Conservation (phyloP, 306 rosid species). For the Dalbergia cultrata region DNA sequence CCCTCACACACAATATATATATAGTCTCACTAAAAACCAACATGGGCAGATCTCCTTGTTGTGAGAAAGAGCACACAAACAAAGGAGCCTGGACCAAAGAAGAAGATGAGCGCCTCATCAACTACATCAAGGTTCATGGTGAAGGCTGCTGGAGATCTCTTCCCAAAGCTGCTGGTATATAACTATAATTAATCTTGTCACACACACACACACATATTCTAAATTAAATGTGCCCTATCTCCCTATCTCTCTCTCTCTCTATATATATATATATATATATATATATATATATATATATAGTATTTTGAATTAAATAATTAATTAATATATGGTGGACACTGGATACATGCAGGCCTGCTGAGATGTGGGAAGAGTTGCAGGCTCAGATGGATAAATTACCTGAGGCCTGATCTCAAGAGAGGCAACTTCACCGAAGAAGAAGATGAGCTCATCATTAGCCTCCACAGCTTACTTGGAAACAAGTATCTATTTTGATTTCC, state of each 20-base stretch:
- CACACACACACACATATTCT: background rate
- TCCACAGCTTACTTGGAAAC: conserved; percentile 82
- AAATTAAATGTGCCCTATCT: too few species aligned
- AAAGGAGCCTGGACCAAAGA: conserved; percentile 88
- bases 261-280: too few species aligned
- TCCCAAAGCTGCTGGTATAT: conserved; percentile 74
- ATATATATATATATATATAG: too few species aligned
- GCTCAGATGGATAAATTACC: conserved; percentile 78
- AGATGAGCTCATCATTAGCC: conserved; percentile 79
- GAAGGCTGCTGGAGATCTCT: conserved; percentile 88
- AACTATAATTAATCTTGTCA: background rate
- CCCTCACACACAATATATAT: background rate
- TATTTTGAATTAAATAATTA: too few species aligned
- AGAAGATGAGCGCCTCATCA: conserved; percentile 76
- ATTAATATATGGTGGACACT: too few species aligned
- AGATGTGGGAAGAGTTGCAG: conserved; percentile 88
- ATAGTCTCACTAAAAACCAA: background rate
- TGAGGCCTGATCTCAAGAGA: conserved; percentile 79
- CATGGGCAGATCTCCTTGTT: conserved; percentile 81
- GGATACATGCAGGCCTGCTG: conserved; percentile 55
- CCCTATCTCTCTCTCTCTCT: too few species aligned
- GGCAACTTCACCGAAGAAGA: conserved; percentile 79
- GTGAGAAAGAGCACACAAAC: conserved; percentile 78
- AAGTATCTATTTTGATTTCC: conserved; percentile 50
- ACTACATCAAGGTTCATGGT: conserved; percentile 67